Percentiles rank a stretch among this genome's conserved stretches.
phyloP scores from a whole-genome alignment of 2,329 filamentous ascomycete genomes.

The Moelleriella libera region DNA sequence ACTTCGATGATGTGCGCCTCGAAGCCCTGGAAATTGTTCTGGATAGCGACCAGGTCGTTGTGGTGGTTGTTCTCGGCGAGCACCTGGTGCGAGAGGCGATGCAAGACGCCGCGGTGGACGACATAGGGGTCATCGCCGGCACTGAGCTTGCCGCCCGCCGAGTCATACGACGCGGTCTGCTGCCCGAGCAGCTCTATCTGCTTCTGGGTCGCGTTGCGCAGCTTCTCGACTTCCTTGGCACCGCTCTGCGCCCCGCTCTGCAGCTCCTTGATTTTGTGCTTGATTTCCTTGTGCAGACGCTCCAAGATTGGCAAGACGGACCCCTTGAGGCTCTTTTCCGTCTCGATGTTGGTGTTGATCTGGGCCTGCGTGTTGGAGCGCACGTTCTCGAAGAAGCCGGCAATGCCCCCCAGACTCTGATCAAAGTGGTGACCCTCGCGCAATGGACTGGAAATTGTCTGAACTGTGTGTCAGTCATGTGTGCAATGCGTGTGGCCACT shows the following conservation, averaged over 20 bases:
- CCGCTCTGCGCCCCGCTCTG: conserved; percentile 66
- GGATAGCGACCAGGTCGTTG: conserved; percentile 82
- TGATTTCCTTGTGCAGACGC: conserved; percentile 88
- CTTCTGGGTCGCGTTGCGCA: conserved; percentile 75
- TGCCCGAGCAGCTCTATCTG: conserved; percentile 89
- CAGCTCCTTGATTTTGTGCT: conserved; percentile 88
- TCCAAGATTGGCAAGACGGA: conserved; percentile 80
- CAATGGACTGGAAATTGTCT: conserved; percentile 76
- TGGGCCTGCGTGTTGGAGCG: conserved; percentile 84
- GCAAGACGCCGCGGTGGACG: conserved; percentile 62
- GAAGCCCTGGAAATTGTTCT: conserved; percentile 77
- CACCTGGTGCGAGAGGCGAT: conserved; percentile 82
- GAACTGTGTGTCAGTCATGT: not conserved
- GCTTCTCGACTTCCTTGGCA: conserved; percentile 84
- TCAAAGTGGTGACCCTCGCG: conserved; percentile 90
- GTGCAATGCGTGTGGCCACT: too few relatives aligned
- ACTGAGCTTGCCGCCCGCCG: conserved; percentile 55
- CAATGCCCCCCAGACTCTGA: conserved; percentile 72
- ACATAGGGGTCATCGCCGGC: conserved; percentile 79
- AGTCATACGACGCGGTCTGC: conserved; percentile 68
- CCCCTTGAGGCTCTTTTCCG: conserved; percentile 78
- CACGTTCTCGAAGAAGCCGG: conserved; percentile 88
- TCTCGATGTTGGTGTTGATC: conserved; percentile 79
- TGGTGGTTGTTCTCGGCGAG: conserved; percentile 92
- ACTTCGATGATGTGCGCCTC: conserved; percentile 75